Evolutionary conservation across 345 rosid genomes (phyloP).

Genomic region (Heritiera littoralis): DNA sequence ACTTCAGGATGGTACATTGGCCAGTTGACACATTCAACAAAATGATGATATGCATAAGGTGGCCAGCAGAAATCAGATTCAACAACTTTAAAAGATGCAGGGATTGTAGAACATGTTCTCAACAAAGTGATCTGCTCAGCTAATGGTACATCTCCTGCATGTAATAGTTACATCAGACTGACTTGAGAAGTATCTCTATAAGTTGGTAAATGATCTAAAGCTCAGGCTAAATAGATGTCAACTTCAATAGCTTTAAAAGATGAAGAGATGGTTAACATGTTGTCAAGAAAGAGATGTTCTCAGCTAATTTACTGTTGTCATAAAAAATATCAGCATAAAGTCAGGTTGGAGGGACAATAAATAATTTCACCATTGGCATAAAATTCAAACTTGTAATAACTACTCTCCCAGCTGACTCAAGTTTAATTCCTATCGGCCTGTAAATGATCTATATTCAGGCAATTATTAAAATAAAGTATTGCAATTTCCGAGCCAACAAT

Average conservation of each 20-base stretch:
- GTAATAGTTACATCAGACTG: background rate
- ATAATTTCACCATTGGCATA: background rate
- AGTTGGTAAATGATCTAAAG: background rate
- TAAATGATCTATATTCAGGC: background rate
- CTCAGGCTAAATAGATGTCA: background rate
- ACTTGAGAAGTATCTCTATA: background rate
- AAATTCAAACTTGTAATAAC: background rate
- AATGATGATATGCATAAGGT: background rate
- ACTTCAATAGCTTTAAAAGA: background rate
- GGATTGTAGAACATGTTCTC: background rate
- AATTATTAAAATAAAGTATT: background rate
- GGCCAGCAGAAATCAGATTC: background rate
- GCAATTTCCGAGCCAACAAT: slow-evolving; percentile 8
- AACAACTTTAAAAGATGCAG: background rate
- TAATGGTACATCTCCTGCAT: background rate
- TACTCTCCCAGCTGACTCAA: slow-evolving; percentile 2
- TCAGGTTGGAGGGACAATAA: background rate
- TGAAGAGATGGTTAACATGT: background rate
- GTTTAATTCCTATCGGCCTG: too few relatives aligned
- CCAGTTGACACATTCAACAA: too few relatives aligned
- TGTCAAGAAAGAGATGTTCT: background rate
- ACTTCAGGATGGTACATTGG: background rate
- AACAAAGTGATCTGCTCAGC: background rate
- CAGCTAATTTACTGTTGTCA: background rate
- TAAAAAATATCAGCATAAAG: background rate